Evolutionary conservation across 139 green algal species (phyloP).

Genomic region (Choricystis sp.): DNA sequence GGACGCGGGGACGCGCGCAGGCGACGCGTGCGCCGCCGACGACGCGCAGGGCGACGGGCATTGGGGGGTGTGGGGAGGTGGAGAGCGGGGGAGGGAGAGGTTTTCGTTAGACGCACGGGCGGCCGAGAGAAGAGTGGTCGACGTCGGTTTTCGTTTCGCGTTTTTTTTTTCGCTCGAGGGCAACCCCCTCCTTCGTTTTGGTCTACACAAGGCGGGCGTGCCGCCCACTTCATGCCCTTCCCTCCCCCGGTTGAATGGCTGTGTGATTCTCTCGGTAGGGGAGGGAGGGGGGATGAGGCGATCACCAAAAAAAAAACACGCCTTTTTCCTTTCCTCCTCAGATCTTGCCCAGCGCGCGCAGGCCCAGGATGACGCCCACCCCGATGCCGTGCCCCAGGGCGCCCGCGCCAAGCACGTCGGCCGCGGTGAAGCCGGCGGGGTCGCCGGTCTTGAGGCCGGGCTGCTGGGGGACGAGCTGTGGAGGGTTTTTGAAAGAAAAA

Average conservation of each 20-base stretch:
- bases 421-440: constrained; percentile 67
- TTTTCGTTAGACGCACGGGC: no score
- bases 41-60: no score
- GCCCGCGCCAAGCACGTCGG: constrained; percentile 71
- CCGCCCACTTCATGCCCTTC: neutral
- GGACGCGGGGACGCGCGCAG: no score
- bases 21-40: no score
- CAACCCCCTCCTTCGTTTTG: constrained; percentile 1
- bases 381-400: constrained; percentile 50
- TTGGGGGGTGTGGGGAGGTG: no score
- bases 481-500: neutral
- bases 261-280: neutral
- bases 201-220: neutral
- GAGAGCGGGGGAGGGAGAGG: no score
- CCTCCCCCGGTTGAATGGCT: neutral
- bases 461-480: neutral
- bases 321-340: neutral
- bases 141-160: no score
- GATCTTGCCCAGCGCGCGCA: constrained; percentile 23
- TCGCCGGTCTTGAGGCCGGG: neutral
- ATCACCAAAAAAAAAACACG: neutral
- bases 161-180: neutral
- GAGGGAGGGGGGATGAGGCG: neutral
- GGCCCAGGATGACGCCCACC: constrained; percentile 61
- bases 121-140: no score